These are phyloP conservation scores for Guyanaporus albipodus DNA, from an alignment of 768 basidiomycete genomes.

Conservation along the genomic window DNA sequence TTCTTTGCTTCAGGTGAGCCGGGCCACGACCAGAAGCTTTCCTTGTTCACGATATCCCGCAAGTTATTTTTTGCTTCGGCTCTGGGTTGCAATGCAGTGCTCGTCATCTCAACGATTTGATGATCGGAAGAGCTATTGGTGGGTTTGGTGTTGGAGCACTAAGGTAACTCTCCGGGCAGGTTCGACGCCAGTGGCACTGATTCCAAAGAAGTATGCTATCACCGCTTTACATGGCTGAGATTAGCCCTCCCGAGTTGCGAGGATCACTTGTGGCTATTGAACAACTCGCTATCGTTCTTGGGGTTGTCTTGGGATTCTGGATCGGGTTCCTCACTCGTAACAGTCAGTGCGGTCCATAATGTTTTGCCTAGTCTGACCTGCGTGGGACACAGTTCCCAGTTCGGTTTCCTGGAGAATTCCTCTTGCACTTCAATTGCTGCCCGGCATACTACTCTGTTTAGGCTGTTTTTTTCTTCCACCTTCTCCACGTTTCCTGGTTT, in stretches of 20 bases:
- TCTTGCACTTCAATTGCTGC: constrained; percentile 65
- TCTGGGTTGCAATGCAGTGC: constrained; percentile 67
- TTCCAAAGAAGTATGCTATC: constrained; percentile 60
- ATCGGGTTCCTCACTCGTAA: constrained; percentile 69
- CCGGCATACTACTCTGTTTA: constrained; percentile 60
- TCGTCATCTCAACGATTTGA: constrained; percentile 49
- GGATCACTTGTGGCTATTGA: constrained; percentile 79
- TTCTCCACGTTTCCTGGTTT: constrained; percentile 45
- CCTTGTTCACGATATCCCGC: background rate
- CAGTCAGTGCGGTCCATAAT: constrained; percentile 36
- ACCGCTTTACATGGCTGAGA: constrained; percentile 81
- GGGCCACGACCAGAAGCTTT: background rate
- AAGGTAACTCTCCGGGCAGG: constrained; percentile 39
- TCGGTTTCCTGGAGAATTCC: constrained; percentile 77
- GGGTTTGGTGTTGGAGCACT: constrained; percentile 79
- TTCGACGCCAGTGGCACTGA: constrained; percentile 5
- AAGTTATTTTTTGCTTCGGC: constrained; percentile 70
- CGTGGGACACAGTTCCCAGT: constrained; percentile 42
- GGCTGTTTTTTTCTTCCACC: constrained; percentile 52
- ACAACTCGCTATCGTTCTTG: constrained; percentile 76
- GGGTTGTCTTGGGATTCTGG: constrained; percentile 84
- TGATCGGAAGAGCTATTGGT: constrained; percentile 69
- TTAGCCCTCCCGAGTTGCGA: constrained; percentile 74
- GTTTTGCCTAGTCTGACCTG: background rate
- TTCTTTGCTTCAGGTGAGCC: constrained; percentile 60